phyloP scores from a whole-genome alignment of 1,139 yeast genomes.

The Nakaseomyces sp. region DNA sequence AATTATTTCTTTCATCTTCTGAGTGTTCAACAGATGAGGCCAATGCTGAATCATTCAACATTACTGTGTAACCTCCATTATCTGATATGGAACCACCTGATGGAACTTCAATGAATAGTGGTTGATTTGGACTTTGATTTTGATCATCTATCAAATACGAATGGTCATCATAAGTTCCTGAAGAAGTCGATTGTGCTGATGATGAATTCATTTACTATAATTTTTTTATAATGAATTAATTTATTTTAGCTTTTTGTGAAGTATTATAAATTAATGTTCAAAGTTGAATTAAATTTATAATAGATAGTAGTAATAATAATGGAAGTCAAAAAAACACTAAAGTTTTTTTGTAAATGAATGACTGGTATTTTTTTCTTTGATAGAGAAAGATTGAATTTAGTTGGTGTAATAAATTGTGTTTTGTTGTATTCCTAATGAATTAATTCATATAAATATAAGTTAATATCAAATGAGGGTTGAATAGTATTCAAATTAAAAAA shows the following conservation, averaged over 20 bases:
- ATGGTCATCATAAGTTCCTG: not conserved
- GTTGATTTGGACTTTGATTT: not conserved
- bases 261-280: too few species aligned
- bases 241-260: too few species aligned
- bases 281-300: too few species aligned
- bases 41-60: not conserved
- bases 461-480: too few species aligned
- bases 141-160: not conserved
- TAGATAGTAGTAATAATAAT: too few species aligned
- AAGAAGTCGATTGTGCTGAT: not conserved
- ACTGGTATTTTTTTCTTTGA: not conserved
- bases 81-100: not conserved
- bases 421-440: not conserved
- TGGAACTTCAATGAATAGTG: slow-evolving; percentile 1
- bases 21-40: not conserved
- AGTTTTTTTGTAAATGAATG: not conserved
- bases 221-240: too few species aligned
- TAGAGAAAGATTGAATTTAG: not conserved
- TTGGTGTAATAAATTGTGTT: not conserved
- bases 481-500: too few species aligned
- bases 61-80: not conserved
- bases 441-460: not conserved
- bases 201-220: slow-evolving; percentile 1
- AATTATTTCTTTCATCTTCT: not conserved
- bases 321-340: too few species aligned